These are phyloP conservation scores for Wickerhamiella qilinensis DNA, from an alignment of 805 yeast species.

Conservation along the genomic window DNA sequence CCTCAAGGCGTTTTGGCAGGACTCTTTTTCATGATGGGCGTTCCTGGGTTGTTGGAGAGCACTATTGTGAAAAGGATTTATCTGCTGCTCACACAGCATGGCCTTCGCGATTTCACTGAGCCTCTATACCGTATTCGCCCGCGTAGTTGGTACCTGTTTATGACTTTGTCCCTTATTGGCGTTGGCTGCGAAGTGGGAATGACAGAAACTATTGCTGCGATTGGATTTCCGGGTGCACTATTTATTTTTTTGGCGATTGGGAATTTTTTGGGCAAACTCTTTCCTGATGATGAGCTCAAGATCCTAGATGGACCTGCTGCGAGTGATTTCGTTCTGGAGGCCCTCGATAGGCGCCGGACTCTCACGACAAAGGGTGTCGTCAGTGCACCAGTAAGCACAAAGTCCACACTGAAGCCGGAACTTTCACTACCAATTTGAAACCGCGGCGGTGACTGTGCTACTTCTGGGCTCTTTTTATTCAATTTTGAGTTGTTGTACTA, in stretches of 20 bases:
- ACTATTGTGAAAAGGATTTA: conserved; percentile 46
- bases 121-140: conserved; percentile 22
- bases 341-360: conserved; percentile 25
- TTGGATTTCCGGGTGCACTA: conserved; percentile 83
- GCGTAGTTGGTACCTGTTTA: conserved; percentile 33
- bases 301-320: conserved; percentile 46
- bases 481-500: too few relatives aligned
- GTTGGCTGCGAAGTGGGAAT: conserved; percentile 72
- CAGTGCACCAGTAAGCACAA: too few relatives aligned
- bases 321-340: conserved; percentile 22
- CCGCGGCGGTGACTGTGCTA: too few relatives aligned
- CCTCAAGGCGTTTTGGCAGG: conserved; percentile 94
- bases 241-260: conserved; percentile 48
- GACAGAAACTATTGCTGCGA: conserved; percentile 76
- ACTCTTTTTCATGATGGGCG: conserved; percentile 83
- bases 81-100: conserved; percentile 44
- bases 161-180: conserved; percentile 44
- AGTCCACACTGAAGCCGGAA: too few relatives aligned
- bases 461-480: too few relatives aligned
- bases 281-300: conserved; percentile 43
- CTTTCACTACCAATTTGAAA: too few relatives aligned
- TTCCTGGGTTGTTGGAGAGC: conserved; percentile 56
- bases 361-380: too few relatives aligned
- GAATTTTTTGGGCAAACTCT: conserved; percentile 43
- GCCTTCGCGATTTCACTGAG: conserved; percentile 21